Conservation (phyloP, 2,329 filamentous ascomycete species). For the Diatrype stigma region DNA sequence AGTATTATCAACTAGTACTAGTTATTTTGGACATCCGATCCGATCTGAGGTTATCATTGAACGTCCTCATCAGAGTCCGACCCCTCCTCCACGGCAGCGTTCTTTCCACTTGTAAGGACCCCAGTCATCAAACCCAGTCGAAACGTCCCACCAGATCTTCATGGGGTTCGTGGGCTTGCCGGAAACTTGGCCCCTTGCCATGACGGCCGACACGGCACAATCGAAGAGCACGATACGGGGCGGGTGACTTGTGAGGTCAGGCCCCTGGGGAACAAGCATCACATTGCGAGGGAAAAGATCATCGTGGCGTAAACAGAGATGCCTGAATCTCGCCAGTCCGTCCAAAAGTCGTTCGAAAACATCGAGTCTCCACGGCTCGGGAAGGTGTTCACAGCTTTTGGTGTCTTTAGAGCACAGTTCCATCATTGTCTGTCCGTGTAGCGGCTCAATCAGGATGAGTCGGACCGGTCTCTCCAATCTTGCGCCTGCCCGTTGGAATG, state of each 20-base stretch:
- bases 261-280: background rate
- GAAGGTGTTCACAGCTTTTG: background rate
- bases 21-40: no score
- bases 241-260: background rate
- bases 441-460: background rate
- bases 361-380: background rate
- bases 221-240: background rate
- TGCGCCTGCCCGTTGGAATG: background rate
- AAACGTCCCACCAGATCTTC: no score
- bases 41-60: no score
- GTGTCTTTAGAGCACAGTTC: background rate
- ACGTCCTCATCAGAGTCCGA: no score
- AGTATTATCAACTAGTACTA: no score
- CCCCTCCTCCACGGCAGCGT: no score
- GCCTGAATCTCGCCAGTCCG: background rate
- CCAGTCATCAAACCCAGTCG: no score
- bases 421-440: background rate
- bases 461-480: background rate
- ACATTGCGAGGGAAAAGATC: background rate
- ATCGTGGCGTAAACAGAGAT: background rate
- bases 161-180: no score
- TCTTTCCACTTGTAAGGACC: no score
- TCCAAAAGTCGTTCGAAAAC: background rate
- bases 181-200: no score
- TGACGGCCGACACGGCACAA: no score